phyloP scores from a whole-genome alignment of 129 eudicot genomes.

The sunflower (Helianthus annuus) region HanXRQr2.0-SUNRISE NC_035433.2:64484349-64484848 shows the following conservation, averaged over 20 bases:
- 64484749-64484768: too few relatives aligned
- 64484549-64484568: neutral
- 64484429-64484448: slow-evolving; percentile 57
- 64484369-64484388: too few relatives aligned
- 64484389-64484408: neutral
- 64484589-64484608: slow-evolving; percentile 80
- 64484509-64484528: neutral
- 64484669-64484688: neutral
- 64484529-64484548: neutral
- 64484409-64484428: slow-evolving; percentile 83
- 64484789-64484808: too few relatives aligned
- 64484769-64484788: too few relatives aligned
- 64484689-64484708: slow-evolving; percentile 1
- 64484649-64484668: slow-evolving; percentile 92
- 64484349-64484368: neutral
- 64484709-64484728: too few relatives aligned
- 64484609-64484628: slow-evolving; percentile 95
- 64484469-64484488: slow-evolving; percentile 66
- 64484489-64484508: neutral
- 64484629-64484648: slow-evolving; percentile 97
- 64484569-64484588: neutral
- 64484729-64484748: too few relatives aligned
- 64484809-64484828: too few relatives aligned
- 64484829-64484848: slow-evolving; percentile 74
- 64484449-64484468: slow-evolving; percentile 98